Evolutionary conservation across 306 rosid genomes (phyloP).

Genomic region (Coriaria nepalensis): DNA sequence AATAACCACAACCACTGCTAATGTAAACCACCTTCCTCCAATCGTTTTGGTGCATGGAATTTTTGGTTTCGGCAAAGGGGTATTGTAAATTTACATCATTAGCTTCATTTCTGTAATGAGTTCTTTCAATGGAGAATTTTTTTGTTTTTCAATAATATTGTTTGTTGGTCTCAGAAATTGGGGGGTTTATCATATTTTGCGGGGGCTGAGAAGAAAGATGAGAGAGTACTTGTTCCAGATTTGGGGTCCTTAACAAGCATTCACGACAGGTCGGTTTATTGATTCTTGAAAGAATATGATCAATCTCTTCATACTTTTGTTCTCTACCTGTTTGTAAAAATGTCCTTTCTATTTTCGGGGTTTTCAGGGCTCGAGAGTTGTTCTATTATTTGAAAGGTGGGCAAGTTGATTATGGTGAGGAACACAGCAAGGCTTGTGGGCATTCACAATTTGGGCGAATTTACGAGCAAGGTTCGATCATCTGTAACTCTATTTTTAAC

Average conservation of each 20-base stretch:
- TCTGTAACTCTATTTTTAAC: too few relatives aligned
- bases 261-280: conserved; percentile 53
- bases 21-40: conserved; percentile 45
- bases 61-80: conserved; percentile 98
- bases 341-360: neutral
- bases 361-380: conserved; percentile 77
- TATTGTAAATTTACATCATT: conserved; percentile 8
- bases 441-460: conserved; percentile 72
- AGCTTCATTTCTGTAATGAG: neutral
- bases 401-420: conserved; percentile 83
- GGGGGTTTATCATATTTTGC: conserved; percentile 83
- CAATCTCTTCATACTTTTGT: neutral
- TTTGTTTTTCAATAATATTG: neutral
- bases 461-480: conserved; percentile 57
- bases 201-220: conserved; percentile 97
- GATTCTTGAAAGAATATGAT: neutral
- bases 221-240: conserved; percentile 94
- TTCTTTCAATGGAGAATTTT: neutral
- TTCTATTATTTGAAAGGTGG: conserved; percentile 97
- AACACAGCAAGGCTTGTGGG: conserved; percentile 79
- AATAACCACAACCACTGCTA: neutral
- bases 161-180: conserved; percentile 35
- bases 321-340: neutral
- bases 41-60: conserved; percentile 92
- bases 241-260: conserved; percentile 88